Base-by-base conservation (phyloP, 805 yeast genomes). In the Monosporozyma servazzii region DNA sequence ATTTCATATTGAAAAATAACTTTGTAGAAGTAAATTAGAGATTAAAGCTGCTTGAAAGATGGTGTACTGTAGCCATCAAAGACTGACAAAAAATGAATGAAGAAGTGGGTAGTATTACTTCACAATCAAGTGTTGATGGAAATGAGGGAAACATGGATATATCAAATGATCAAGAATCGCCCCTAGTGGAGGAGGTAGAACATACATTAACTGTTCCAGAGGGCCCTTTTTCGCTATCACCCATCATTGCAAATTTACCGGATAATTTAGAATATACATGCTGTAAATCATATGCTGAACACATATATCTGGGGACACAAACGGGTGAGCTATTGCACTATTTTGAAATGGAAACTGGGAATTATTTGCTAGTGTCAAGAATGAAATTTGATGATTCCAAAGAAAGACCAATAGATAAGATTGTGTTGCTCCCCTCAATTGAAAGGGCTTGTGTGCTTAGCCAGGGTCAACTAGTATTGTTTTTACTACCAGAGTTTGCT, bases 401-500 rank as follows among this genome's bases (percentile, higher is more conserved):
- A 15, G 30, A 36, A 17, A 46, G 33, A 8, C 57, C 60, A 3
- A 59, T 66, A 27, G 60, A 58, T 20, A 59, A 56, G 39, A 61
- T 67, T 3, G 45, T 57, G n/a, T 54, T 65, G 5, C 48, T 67
- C 21, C 64, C 68, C 3, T 47, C 53, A 15, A 57, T 65, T 17
- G 68, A 66, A 44, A 57, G 68, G 36, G 69, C 69, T 6, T 52
- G 64, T 47, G 62, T 67, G 2, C 51, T 64, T 18, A 54, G 58
- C 31, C 45, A 56, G 13, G 50, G 45, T 5, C 42, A 52, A 23
- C 20, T 67, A 25, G 56, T 60, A 7, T 47, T 60, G 29, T 67
- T 62, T 50, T 50, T 66, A 13, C 49, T 67, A 44, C 71, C 71
- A 5, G 71, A 67, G 47, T 65, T 66, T 56, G 70, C 69, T 8